Base-by-base conservation (phyloP, 306 rosid genomes). In the Prunus kanzakura region DNA sequence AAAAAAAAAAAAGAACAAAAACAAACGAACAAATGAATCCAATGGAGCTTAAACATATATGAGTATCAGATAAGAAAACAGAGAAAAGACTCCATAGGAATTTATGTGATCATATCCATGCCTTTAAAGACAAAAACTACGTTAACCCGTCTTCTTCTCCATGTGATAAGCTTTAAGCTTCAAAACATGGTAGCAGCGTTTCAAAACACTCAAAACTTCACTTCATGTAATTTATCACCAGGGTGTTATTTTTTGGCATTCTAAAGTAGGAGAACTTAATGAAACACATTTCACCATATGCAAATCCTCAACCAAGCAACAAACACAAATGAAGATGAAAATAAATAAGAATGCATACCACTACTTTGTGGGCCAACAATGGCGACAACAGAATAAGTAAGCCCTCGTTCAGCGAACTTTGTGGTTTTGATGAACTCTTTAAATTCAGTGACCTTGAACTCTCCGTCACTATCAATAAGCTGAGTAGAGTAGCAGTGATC, bases 311-410 rank as follows among this genome's bases (percentile, higher is more conserved):
- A 20, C 13, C 35, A 27, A 27, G 29, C 29, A 27, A 27, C 29
- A 27, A 27, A 27, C 29, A 27, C 29, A 27, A 27, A 27, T 27
- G 29, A 56, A 51, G 65, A 49, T 4, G 12, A 16, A 0, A 56
- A 71, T 14, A 46, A 38, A 76, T 73, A 78, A 82, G 84, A 72
- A 80, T 78, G 68, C 86, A 69, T 89, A 96, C 99, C 99, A 83
- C 99, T 96, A 86, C 99, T 96, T 79, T 96, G 99, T 30, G 99
- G 99, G 27, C 99, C 99, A 96, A 96, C 91, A 25, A 96, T 92
- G 72, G 99, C 91, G 86, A 91, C 98, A 20, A 96, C 83, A 1
- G 99, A 97, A 78, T 96, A 96, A 0, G 98, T 92, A 78, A 96
- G 99, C 67, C 99, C 99, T 57, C 99, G 92, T 81, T 91, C 99